These are phyloP conservation scores for Sclerotinia trifoliorum DNA, from an alignment of 2,329 filamentous ascomycete genomes.

Conservation along the genomic window DNA sequence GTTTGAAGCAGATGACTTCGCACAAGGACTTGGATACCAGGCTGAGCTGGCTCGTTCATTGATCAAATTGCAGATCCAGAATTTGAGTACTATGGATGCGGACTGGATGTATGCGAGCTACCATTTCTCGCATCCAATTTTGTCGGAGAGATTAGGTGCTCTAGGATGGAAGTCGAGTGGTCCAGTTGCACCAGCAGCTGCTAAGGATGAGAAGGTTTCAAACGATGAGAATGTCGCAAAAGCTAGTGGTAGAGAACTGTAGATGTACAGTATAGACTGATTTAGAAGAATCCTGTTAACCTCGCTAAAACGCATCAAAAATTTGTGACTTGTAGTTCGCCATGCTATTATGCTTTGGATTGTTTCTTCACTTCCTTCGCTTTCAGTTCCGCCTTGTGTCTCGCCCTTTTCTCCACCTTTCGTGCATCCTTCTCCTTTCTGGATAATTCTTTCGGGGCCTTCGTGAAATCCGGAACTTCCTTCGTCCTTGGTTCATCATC, in stretches of 20 bases:
- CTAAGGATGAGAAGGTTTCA: slow-evolving; percentile 42
- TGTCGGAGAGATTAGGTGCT: slow-evolving; percentile 88
- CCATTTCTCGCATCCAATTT: slow-evolving; percentile 96
- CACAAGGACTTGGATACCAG: slow-evolving; percentile 78
- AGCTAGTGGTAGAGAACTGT: slow-evolving; percentile 75
- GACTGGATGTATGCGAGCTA: slow-evolving; percentile 98
- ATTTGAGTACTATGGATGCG: slow-evolving; percentile 96
- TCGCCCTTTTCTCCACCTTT: slow-evolving; percentile 43
- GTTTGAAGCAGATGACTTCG: slow-evolving; percentile 93
- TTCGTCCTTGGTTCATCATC: slow-evolving; percentile 24
- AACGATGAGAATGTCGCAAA: slow-evolving; percentile 60
- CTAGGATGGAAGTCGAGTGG: slow-evolving; percentile 70
- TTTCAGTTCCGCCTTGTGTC: slow-evolving; percentile 57
- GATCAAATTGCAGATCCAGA: slow-evolving; percentile 97
- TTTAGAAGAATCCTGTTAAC: slow-evolving; percentile 3
- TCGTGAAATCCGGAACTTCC: slow-evolving; percentile 21
- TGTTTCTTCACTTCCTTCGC: slow-evolving; percentile 57
- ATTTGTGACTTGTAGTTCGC: slow-evolving; percentile 20
- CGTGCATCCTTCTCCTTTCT: slow-evolving; percentile 41
- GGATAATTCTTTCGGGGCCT: slow-evolving; percentile 41
- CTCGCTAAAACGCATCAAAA: slow-evolving; percentile 18
- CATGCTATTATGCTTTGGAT: slow-evolving; percentile 35
- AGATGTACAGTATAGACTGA: slow-evolving; percentile 36
- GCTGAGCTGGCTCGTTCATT: slow-evolving; percentile 80
- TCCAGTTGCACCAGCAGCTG: slow-evolving; percentile 43